These are phyloP conservation scores for Carex arenaria DNA, from an alignment of 202 grass and related monocot species.

Conservation along the genomic window DNA sequence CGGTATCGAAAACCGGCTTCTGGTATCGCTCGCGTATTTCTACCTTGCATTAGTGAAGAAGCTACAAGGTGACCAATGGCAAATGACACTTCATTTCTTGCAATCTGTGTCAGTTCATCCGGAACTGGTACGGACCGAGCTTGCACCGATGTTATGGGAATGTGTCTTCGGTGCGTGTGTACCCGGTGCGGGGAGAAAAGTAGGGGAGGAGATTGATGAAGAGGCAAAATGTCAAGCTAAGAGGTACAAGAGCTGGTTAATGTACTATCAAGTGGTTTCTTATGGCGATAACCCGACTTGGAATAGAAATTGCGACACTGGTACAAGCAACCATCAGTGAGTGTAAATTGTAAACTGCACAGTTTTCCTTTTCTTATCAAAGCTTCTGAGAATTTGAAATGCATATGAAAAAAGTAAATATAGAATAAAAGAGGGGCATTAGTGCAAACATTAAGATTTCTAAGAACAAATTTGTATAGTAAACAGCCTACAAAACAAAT, in stretches of 20 bases:
- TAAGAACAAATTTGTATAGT: too few species aligned
- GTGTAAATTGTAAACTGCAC: slow-evolving; percentile 13
- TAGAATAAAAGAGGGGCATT: too few species aligned
- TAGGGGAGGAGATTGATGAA: slow-evolving; percentile 12
- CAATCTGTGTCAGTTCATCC: slow-evolving; percentile 54
- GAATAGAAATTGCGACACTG: slow-evolving; percentile 11
- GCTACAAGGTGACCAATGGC: slow-evolving; percentile 64
- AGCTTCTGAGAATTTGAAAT: background rate
- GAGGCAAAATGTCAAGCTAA: slow-evolving; percentile 39
- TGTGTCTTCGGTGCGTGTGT: slow-evolving; percentile 44
- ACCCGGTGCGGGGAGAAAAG: background rate
- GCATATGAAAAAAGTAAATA: background rate
- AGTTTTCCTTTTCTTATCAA: background rate
- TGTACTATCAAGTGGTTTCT: slow-evolving; percentile 88
- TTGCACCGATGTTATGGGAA: slow-evolving; percentile 63
- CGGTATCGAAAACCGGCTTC: slow-evolving; percentile 54
- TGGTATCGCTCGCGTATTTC: slow-evolving; percentile 83
- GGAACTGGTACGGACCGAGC: slow-evolving; percentile 26
- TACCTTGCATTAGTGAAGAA: slow-evolving; percentile 68
- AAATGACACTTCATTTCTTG: slow-evolving; percentile 86
- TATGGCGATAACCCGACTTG: slow-evolving; percentile 33
- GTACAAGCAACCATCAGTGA: slow-evolving; percentile 25
- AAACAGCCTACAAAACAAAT: too few species aligned
- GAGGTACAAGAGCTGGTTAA: slow-evolving; percentile 90
- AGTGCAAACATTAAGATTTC: too few species aligned